These are phyloP conservation scores for Ophiocordyceps polyrhachis-furcata DNA, from an alignment of 2,329 filamentous ascomycete genomes.

Conservation along the genomic window DNA sequence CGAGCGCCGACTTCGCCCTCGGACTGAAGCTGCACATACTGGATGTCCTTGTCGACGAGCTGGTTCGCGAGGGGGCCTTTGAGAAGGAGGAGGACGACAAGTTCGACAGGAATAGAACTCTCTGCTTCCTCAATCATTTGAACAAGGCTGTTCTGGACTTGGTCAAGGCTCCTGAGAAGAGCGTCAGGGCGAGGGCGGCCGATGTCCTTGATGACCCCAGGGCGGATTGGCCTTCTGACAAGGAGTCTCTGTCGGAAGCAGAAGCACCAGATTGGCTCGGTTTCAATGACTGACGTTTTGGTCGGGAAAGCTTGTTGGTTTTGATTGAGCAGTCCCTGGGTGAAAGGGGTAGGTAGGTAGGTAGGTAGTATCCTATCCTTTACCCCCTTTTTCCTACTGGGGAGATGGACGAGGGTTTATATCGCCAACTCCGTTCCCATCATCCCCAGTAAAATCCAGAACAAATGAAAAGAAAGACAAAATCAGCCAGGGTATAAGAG, in stretches of 20 bases:
- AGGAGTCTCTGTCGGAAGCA: too few relatives aligned
- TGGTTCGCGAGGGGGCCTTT: conserved; percentile 48
- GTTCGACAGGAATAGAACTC: too few relatives aligned
- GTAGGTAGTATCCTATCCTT: too few relatives aligned
- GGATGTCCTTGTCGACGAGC: conserved; percentile 84
- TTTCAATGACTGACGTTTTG: background rate
- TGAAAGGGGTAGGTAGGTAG: too few relatives aligned
- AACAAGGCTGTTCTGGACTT: too few relatives aligned
- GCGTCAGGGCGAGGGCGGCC: too few relatives aligned
- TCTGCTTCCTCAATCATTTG: too few relatives aligned
- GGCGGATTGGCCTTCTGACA: too few relatives aligned
- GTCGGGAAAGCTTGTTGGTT: background rate
- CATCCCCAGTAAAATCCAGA: background rate
- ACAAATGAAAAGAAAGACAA: background rate
- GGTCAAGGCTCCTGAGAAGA: too few relatives aligned
- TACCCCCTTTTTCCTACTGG: background rate
- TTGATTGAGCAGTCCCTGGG: background rate
- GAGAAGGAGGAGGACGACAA: background rate
- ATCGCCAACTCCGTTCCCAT: background rate
- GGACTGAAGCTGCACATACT: conserved; percentile 73
- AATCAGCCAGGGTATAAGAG: background rate
- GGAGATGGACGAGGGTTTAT: too few relatives aligned
- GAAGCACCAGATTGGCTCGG: background rate
- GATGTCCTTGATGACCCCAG: too few relatives aligned
- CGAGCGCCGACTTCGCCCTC: conserved; percentile 19